Base-by-base conservation (phyloP, 2,329 filamentous ascomycete species). In the Clarireedia homoeocarpa region DNA sequence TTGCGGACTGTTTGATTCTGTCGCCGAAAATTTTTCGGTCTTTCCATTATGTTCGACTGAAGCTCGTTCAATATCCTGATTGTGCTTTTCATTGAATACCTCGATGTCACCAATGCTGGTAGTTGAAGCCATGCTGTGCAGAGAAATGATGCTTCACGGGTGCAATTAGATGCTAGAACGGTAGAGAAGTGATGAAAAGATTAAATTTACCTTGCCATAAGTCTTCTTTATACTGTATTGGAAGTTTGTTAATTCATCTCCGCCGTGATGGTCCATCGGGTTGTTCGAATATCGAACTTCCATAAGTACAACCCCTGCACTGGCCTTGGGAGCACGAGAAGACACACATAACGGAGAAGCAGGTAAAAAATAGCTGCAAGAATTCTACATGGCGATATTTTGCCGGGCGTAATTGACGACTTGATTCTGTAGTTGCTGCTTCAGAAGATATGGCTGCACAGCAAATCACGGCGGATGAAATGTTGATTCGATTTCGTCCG, bases 21-120 rank as follows among this genome's bases (percentile, higher is more conserved):
- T 3, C 61, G 79, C 23, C 70, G 78, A 64, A 20, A 20, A 20
- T 20, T 20, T 20, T 65, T 80, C 0, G 76, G 76, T 7, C 66
- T 79, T 3, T 73, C 10, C 46, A 74, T 0, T 71, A 73, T 17
- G 75, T 73, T 5, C 72, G 70, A 0, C 67, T 70, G 3, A 74
- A 77, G 40, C 69, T 48, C 4, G 46, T 26, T 48, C 46, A 17
- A 48, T 36, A 26, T 48, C 46, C 14, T 17, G 46, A 27, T 48
- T 26, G 12, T 48, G 46, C 46, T 48, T 48, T 23, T 15, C 14
- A 17, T 82, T 9, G 75, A 76, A 58, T 74, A 73, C 55, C 17
- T 48, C 24, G 24, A 23, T 26, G 24, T 26, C 46, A 48, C 30
- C 46, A 30, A 26, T 2, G 24, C 46, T 15, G 46, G 26, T 27